Base-by-base conservation (phyloP, 176 grass and related monocot species). In the Aegilops umbellulata region DNA sequence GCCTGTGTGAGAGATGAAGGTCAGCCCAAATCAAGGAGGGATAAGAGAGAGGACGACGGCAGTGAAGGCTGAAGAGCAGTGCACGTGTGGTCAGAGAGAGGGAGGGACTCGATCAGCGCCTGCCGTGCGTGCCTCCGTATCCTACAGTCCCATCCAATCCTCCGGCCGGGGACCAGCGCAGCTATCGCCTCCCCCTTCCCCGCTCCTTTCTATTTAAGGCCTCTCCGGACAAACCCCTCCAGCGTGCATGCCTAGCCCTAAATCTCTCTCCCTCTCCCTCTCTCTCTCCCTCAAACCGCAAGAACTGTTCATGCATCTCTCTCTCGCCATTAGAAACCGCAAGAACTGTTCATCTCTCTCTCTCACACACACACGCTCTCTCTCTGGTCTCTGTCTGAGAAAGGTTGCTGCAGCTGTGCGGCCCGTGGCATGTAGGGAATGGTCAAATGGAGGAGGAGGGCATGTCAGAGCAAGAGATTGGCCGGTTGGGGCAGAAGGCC, bases 121-220 rank as follows among this genome's bases (percentile, higher is more conserved):
- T 51, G 78, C 71, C 88, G 34, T 67, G 85, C 42, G 70, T 65
- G 61, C 53, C 29, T 84, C 81, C 55, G 88, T 62, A 69, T 60
- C 24, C 77, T 87, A 91, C 85, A 85, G 80, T 87, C 60, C 87
- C 86, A 79, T 83, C 84, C 57, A 44, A 67, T 76, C 75, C 60
- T 67, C 89, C 82, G 68, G 69, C 53, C 78, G 63, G 93, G 94
- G 92, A 97, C 94, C 94, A 94, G 90, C 63, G 80, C 83, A 79
- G 83, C 15, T n/a, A 85, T 85, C 76, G 24, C 77, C 65, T 23
- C 64, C 19, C 25, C 61, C 79, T 38, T 30, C 13, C 85, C 4
- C 69, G 60, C 63, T 32, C 77, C 69, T 77, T 91, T 77, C 77
- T 84, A 91, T 91, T 81, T 81, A 91, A 81, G 81, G 61, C 49